Base-by-base conservation (phyloP, 306 rosid genomes). In the Cajanus cajan region DNA sequence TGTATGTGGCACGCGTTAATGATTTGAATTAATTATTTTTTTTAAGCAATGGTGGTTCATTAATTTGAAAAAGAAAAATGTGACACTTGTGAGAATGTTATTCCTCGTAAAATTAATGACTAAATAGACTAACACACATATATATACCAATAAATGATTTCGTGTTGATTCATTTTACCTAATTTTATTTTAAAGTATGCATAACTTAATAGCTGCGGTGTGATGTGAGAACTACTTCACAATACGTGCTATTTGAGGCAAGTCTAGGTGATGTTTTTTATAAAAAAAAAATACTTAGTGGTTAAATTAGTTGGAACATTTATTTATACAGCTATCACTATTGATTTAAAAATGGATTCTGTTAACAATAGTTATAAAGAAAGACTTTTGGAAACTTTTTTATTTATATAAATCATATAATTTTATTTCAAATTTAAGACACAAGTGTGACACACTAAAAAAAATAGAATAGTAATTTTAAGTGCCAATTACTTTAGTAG, bases 211-310 rank as follows among this genome's bases (percentile, higher is more conserved):
- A 44, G 55, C 10, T 8, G 48, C 9, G 14, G 0, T 25, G 18
- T 73, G 74, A 31, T 40, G 28, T 64, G 68, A 31, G 59, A 41
- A 73, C 41, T 71, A 74, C 40, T 36, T 81, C 71, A 11, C 39
- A 57, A 25, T 11, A 11, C 12, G 40, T 41, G 19, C 3, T 7
- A 61, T 68, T 68, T 31, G n/a, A 68, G 45, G 16, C 37, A 45
- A 28, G 22, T 4, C 34, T 14, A 9, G 5, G 16, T 50, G 21
- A 9, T n/a, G 52, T 14, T 2, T 45, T 45, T n/a, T n/a, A n/a
- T n/a, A n/a, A n/a, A n/a, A n/a, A 45, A 45, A 45, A 45, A 45
- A 45, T 15, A 45, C 18, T 40, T 14, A n/a, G 6, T 8, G 3
- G 33, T 8, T 54, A 18, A 54, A 9, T 54, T 54, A 11, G 33